phyloP scores from a whole-genome alignment of 768 basidiomycete genomes.

The Boletus barrowsii region DNA sequence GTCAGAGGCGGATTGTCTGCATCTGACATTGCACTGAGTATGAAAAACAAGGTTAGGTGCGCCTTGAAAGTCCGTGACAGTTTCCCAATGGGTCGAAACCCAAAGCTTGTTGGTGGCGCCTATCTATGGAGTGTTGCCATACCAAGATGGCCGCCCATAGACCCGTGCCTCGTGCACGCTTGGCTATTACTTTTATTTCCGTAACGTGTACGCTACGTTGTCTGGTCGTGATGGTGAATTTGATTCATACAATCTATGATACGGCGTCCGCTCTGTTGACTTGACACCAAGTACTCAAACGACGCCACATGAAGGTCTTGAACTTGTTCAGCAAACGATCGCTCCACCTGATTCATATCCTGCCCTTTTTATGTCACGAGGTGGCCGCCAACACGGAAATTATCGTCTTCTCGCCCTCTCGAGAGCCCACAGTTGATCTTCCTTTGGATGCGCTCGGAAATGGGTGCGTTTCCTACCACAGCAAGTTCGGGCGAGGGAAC shows the following conservation, averaged over 20 bases:
- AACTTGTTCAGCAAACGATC: slow-evolving; percentile 10
- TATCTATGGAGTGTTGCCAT: slow-evolving; percentile 1
- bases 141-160: slow-evolving; percentile 19
- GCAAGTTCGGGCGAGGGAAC: slow-evolving; percentile 11
- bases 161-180: slow-evolving; percentile 12
- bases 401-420: slow-evolving; percentile 47
- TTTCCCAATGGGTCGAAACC: slow-evolving; percentile 1
- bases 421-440: slow-evolving; percentile 16
- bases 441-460: slow-evolving; percentile 25
- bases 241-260: slow-evolving; percentile 13
- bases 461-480: slow-evolving; percentile 22
- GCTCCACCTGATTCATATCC: slow-evolving; percentile 8
- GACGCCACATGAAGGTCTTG: slow-evolving; percentile 16
- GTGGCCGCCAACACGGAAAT: slow-evolving; percentile 63
- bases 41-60: slow-evolving; percentile 15
- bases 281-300: slow-evolving; percentile 12
- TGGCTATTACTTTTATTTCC: slow-evolving; percentile 2
- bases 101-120: slow-evolving; percentile 17
- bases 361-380: slow-evolving; percentile 24
- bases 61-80: slow-evolving; percentile 27
- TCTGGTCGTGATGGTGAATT: slow-evolving; percentile 15
- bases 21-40: slow-evolving; percentile 2
- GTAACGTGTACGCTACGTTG: not conserved
- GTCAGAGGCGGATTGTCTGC: not conserved
- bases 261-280: slow-evolving; percentile 13